Evolutionary conservation across 2,329 filamentous ascomycete genomes (phyloP), one percentile per base, ranked within the genome.

Genomic region (Alternaria rosae): DNA sequence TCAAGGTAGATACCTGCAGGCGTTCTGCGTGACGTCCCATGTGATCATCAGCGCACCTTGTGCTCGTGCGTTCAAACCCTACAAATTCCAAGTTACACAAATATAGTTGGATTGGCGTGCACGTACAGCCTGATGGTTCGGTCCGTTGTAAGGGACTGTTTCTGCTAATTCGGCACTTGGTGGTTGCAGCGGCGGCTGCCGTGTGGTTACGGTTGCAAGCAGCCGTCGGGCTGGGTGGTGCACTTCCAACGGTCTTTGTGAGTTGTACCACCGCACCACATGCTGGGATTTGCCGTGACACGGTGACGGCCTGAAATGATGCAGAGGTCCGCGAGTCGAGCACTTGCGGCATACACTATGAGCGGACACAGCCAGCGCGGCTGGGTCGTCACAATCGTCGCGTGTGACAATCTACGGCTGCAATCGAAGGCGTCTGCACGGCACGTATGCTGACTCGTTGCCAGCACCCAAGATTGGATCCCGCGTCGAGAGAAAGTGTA

Each of bases 31-130:
- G 45, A 57, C 55, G 47, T 35, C 26, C 17, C 41, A 32, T 42
- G 7, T 52, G 25, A 20, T 25, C 20, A 23, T 32, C 30, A 28
- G 42, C 48, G 59, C 41, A 28, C 48, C 12, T 21, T 41, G 26
- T 60, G 35, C 41, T 57, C 50, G 61, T 60, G 57, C 61, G 30
- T 25, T 52, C 20, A 41, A 56, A 53, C 51, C 51, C 54, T 59
- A 53, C n/a, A 48, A 30, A 17, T 26, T 26, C 1, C 26, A 25
- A 38, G 51, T 43, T 50, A 47, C 61, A 54, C 47, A 30, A 54
- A 28, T 17, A 25, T 12, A 53, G 32, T 21, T 21, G 17, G 44
- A 17, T 43, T 55, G 57, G 48, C 25, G 61, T 60, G 53, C 51
- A 52, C 35, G 38, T 44, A 54, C 28, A 54, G 25, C 30, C 42